These are phyloP conservation scores for Penicillium hordei DNA, from an alignment of 2,329 filamentous ascomycete species.

Conservation along the genomic window DNA sequence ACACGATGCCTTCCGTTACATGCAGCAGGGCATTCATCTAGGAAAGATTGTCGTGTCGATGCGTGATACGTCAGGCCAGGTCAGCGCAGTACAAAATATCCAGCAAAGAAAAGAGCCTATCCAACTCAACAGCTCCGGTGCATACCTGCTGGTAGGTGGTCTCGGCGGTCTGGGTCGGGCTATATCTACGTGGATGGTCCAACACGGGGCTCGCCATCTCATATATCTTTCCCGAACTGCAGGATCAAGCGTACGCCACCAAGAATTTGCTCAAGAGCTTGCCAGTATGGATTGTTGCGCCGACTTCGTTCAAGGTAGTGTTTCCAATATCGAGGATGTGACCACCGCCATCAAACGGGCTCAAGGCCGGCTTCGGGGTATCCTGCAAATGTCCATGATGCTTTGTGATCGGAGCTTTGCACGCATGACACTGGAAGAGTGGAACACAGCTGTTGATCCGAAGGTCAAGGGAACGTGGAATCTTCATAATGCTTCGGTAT, in stretches of 20 bases:
- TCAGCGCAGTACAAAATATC: background rate
- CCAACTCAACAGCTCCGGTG: background rate
- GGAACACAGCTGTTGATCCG: conserved; percentile 16
- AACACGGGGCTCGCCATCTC: conserved; percentile 37
- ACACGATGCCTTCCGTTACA: conserved; percentile 43
- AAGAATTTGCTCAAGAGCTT: conserved; percentile 25
- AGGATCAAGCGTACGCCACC: conserved; percentile 12
- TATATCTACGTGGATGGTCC: conserved; percentile 38
- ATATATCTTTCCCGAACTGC: conserved; percentile 38
- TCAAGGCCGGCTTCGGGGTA: conserved; percentile 18
- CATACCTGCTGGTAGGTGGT: conserved; percentile 42
- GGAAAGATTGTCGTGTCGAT: conserved; percentile 45
- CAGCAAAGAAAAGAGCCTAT: background rate
- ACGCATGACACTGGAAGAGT: conserved; percentile 16
- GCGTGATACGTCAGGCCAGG: background rate
- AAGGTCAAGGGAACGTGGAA: conserved; percentile 25
- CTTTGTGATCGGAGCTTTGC: conserved; percentile 19
- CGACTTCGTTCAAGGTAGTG: conserved; percentile 21
- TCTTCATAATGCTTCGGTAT: conserved; percentile 11
- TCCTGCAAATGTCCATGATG: conserved; percentile 29
- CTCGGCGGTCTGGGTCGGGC: conserved; percentile 43
- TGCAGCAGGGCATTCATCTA: conserved; percentile 48
- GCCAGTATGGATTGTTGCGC: conserved; percentile 22
- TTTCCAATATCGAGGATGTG: conserved; percentile 22
- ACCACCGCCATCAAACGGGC: conserved; percentile 13